Evolutionary conservation across 78 protist genomes (phyloP), one percentile per base, ranked within the genome.

Genomic region (Pelomyxa schiedti): DNA sequence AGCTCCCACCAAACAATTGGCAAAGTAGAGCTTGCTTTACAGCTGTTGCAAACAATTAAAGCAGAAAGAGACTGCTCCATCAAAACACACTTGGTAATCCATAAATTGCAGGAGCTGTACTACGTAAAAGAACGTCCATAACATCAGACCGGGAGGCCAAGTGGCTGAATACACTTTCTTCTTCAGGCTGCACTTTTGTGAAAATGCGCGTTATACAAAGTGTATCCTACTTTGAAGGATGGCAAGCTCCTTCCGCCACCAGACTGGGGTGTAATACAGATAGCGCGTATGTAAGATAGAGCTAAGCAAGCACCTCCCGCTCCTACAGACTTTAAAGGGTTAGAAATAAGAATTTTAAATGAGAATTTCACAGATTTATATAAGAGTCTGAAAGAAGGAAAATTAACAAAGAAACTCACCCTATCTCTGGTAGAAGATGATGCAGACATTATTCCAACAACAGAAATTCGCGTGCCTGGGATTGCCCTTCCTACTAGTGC

Each of bases 101-200:
- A 75, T 66, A 95, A 53, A 97, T 95, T 7, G 97, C 28, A 3
- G 99, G 99, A 8, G 95, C 99, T 53, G 94, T 85, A 39, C 66
- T 28, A 24, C 16, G n/a, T 16, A 84, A 35, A 2, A 95, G 69
- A 0, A 26, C 29, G 37, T 89, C 65, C 68, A 79, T 73, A 35
- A 91, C 22, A 64, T 84, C 87, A 8, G 81, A 78, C 40, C n/a
- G 4, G 41, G 40, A 58, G 0, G 90, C 72, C 22, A 93, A 40
- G 5, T 6, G 32, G 24, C 42, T 24, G 73, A 91, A 82, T 22
- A 36, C 79, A 39, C 69, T 86, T 43, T 91, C 95, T 53, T 93
- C 93, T 1, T 76, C 85, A 0, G 78, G 86, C 24, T 78, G 53
- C 38, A 91, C 72, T 43, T n/a, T n/a, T 58, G 41, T 3, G 42